Percentiles rank a stretch among this genome's conserved stretches.
Evolutionary conservation across 2,329 filamentous ascomycete species (phyloP).

Genomic region (Neonectria faginata): DNA sequence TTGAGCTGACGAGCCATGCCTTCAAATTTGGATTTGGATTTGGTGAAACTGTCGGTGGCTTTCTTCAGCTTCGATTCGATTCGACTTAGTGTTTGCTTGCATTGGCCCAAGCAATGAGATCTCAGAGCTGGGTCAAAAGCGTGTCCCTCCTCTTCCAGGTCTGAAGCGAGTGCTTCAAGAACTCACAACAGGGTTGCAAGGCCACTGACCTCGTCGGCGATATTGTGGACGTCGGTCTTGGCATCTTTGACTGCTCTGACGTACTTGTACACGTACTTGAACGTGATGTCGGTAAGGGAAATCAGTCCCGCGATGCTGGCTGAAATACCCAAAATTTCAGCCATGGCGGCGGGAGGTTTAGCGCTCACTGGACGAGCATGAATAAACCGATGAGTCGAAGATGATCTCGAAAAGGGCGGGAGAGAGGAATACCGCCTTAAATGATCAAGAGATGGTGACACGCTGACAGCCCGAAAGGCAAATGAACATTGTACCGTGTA

Average conservation of each 20-base stretch:
- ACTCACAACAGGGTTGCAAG: not conserved
- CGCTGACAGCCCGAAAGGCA: no score
- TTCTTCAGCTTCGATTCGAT: constrained; percentile 11
- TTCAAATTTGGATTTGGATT: constrained; percentile 5
- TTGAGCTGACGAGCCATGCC: constrained; percentile 12
- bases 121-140: constrained; percentile 16
- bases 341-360: no score
- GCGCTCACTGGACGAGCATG: no score
- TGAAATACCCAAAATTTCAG: not conserved
- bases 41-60: constrained; percentile 4
- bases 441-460: no score
- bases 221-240: constrained; percentile 9
- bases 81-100: constrained; percentile 8
- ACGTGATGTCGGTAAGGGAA: constrained; percentile 18
- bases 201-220: constrained; percentile 17
- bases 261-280: constrained; percentile 19
- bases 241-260: constrained; percentile 2
- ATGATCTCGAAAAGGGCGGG: no score
- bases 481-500: no score
- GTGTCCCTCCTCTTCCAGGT: constrained; percentile 20
- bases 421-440: no score
- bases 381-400: no score
- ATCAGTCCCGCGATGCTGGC: constrained; percentile 27
- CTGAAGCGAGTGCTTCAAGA: constrained; percentile 14
- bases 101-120: constrained; percentile 10